These are phyloP conservation scores for Trichoderma koningii DNA, from an alignment of 2,329 filamentous ascomycete genomes.

Conservation along the genomic window DNA sequence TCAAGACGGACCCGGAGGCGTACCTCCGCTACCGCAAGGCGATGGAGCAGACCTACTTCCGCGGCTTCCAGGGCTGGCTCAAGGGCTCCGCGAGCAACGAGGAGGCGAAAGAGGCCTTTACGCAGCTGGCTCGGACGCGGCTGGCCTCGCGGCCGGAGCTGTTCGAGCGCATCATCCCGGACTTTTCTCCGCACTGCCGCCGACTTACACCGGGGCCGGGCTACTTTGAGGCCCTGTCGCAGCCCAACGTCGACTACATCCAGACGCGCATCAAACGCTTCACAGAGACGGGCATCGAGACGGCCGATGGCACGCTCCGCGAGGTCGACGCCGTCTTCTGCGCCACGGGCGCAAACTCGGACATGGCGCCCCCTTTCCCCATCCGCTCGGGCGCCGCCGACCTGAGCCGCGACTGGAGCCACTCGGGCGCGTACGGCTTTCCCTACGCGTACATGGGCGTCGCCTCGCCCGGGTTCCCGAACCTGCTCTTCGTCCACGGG, in stretches of 20 bases:
- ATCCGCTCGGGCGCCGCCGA: constrained; percentile 58
- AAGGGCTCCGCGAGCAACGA: constrained; percentile 54
- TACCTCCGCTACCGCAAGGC: constrained; percentile 63
- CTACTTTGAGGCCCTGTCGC: constrained; percentile 65
- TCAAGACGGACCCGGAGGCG: constrained; percentile 60
- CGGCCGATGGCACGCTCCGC: constrained; percentile 56
- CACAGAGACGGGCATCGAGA: constrained; percentile 61
- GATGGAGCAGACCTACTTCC: constrained; percentile 64
- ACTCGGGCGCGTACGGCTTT: constrained; percentile 58
- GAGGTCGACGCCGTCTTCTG: constrained; percentile 68
- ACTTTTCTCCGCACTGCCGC: constrained; percentile 65
- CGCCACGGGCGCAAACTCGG: constrained; percentile 66
- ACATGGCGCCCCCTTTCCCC: constrained; percentile 61
- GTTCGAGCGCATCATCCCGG: constrained; percentile 57
- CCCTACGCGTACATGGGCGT: constrained; percentile 69
- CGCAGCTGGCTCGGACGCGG: constrained; percentile 54
- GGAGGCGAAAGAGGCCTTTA: constrained; percentile 48
- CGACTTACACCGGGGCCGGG: constrained; percentile 67
- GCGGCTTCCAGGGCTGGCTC: constrained; percentile 57
- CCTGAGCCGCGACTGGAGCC: constrained; percentile 58
- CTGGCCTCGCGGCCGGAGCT: constrained; percentile 58
- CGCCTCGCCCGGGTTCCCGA: constrained; percentile 66
- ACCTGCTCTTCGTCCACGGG: constrained; percentile 65
- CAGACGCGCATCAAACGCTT: constrained; percentile 59
- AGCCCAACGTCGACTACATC: constrained; percentile 65